phyloP scores from a whole-genome alignment of 1,284 basidiomycete species.

The Puccinia hordei region DNA sequence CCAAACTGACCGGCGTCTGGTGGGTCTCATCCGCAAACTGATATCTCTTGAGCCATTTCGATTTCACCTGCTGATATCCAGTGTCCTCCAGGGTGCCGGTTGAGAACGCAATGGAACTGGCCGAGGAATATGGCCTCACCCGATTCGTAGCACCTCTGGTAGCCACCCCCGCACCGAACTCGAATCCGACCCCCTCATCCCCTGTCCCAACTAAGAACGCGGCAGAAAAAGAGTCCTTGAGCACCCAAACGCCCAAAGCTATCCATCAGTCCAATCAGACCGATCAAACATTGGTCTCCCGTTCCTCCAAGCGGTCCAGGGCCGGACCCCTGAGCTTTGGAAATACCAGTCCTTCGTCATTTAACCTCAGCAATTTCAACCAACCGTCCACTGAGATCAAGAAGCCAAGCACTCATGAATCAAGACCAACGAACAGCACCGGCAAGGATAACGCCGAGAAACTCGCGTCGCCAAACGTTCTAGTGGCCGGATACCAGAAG shows the following conservation, averaged over 20 bases:
- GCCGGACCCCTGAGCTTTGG: constrained; percentile 23
- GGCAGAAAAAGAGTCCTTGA: background rate
- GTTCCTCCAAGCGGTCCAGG: constrained; percentile 35
- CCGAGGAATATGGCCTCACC: constrained; percentile 24
- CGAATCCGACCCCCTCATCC: background rate
- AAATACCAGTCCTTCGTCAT: constrained; percentile 41
- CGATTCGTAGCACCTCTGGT: constrained; percentile 33
- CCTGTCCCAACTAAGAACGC: background rate
- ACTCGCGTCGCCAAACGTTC: background rate
- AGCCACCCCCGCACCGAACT: constrained; percentile 20
- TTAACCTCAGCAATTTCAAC: constrained; percentile 3
- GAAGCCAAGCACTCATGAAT: background rate
- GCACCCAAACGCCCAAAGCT: background rate
- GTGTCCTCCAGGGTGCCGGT: constrained; percentile 21
- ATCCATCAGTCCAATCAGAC: background rate
- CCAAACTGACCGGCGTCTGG: constrained; percentile 37
- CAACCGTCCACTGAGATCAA: background rate
- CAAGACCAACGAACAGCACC: background rate
- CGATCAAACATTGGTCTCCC: background rate
- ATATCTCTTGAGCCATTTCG: background rate
- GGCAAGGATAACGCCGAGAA: too few relatives aligned
- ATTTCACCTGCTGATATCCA: background rate
- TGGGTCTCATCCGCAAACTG: background rate
- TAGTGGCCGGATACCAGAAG: background rate
- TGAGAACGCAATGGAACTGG: constrained; percentile 20